These are phyloP conservation scores for Ceratocystis destructans DNA, from an alignment of 2,329 filamentous ascomycete genomes.

Conservation along the genomic window DNA sequence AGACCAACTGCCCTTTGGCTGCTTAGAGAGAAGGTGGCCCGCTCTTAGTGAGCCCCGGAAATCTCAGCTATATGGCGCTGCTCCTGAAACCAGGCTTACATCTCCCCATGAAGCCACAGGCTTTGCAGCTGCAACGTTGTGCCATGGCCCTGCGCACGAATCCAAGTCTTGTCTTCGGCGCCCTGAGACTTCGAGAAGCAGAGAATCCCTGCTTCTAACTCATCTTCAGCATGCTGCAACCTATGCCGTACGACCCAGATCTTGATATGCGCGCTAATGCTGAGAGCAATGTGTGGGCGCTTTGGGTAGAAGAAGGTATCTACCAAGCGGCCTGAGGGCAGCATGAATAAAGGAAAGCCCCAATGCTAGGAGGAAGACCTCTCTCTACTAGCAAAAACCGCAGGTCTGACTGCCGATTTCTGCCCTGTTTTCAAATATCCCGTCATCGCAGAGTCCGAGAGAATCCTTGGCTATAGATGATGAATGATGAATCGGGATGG, in stretches of 20 bases:
- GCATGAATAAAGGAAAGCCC: slow-evolving; percentile 10
- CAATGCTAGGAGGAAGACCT: no score
- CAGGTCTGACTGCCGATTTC: no score
- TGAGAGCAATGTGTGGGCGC: slow-evolving; percentile 19
- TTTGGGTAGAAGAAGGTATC: slow-evolving; percentile 19
- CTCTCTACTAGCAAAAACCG: no score
- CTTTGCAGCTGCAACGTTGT: not conserved
- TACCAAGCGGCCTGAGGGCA: slow-evolving; percentile 18
- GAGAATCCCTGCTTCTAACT: not conserved
- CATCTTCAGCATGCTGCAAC: not conserved
- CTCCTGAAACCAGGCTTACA: not conserved
- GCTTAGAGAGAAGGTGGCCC: not conserved
- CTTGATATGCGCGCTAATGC: slow-evolving; percentile 13
- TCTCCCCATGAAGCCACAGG: not conserved
- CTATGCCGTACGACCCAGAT: not conserved
- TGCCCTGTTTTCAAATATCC: no score
- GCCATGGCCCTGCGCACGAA: not conserved
- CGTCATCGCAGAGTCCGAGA: no score
- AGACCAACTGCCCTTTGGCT: not conserved
- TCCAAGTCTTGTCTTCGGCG: not conserved
- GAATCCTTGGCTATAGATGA: no score
- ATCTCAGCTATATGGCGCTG: not conserved
- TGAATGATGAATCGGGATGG: no score
- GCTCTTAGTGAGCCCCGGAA: not conserved
- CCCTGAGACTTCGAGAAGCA: not conserved